Base-by-base conservation (phyloP, 202 grass and related monocot genomes). In the Eragrostis tef region DNA sequence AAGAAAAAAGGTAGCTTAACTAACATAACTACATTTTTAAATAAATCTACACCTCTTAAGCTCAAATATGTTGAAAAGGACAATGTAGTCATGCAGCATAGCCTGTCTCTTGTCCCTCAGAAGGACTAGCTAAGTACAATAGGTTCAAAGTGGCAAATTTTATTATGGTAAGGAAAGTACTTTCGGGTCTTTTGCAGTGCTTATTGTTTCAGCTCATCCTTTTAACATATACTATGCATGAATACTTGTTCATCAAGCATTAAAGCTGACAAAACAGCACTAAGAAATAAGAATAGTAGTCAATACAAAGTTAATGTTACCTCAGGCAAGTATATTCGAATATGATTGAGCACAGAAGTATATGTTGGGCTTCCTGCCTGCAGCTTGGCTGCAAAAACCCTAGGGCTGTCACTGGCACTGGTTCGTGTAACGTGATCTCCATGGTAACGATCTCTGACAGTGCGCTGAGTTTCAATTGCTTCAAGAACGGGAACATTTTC, bases 251-350 rank as follows among this genome's bases (percentile, higher is more conserved):
- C 52, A 86, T 68, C 39, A 79, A 67, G 79, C 6, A 43, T 1
- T 5, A 74, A 14, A 67, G 26, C 9, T 64, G 24, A 39, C 8
- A 24, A 81, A 81, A 81, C n/a, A 61, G 50, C 60, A 29, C 8
- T 60, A 54, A 64, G 7, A 15, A 43, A 10, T 12, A 42, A 43
- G 8, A 48, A 44, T 73, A 34, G 49, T 79, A 75, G 29, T 78
- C 43, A 87, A 45, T 78, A 86, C 73, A 86, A 85, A 75, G 62
- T 27, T 64, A 5, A 78, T 67, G 50, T 98, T 31, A 98, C 95
- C 95, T 98, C 95, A 61, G 95, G 92, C 71, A 98, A 80, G 78
- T 98, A 98, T 77, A 98, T 91, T n/a, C 95, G 92, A 29, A 98
- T 92, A 85, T 98, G 95, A 68, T 98, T 98, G 51, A 98, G 88